Percentiles rank a stretch among this genome's conserved stretches.
Conservation (phyloP, 345 rosid genomes). For the Combretum micranthum region DNA sequence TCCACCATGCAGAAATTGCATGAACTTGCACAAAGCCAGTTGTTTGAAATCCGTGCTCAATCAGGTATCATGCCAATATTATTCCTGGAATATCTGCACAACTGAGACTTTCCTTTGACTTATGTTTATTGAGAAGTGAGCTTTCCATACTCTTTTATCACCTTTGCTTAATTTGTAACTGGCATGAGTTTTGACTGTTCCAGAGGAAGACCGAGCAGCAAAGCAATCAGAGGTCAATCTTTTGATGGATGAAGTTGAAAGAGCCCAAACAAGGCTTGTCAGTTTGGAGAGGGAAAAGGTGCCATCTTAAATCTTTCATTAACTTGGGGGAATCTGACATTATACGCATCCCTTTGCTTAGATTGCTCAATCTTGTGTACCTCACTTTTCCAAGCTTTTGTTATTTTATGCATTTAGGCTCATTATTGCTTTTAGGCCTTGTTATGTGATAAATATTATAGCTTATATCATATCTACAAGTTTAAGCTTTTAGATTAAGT, state of each 20-base stretch:
- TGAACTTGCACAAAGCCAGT: constrained; percentile 96
- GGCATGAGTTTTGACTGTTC: constrained; percentile 8
- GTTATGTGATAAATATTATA: too few relatives aligned
- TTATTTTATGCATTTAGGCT: too few relatives aligned
- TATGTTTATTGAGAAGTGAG: not conserved
- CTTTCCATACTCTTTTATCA: not conserved
- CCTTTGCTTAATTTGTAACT: not conserved
- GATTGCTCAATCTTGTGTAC: not conserved
- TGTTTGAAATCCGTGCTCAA: constrained; percentile 90
- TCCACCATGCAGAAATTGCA: constrained; percentile 91
- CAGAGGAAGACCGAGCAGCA: constrained; percentile 90
- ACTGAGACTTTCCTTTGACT: too few relatives aligned
- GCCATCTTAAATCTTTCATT: constrained; percentile 4
- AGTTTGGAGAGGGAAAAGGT: constrained; percentile 99
- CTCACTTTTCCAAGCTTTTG: not conserved
- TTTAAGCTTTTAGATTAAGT: too few relatives aligned
- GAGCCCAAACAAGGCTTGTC: constrained; percentile 91
- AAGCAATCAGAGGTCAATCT: constrained; percentile 93
- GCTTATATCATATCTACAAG: too few relatives aligned
- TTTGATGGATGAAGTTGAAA: constrained; percentile 98
- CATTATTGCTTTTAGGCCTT: too few relatives aligned
- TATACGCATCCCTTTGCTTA: too few relatives aligned
- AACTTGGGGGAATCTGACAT: not conserved
- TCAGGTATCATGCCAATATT: constrained; percentile 51
- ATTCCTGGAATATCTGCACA: too few relatives aligned